A percentile compares a stretch with the other conserved stretches of the same genome.
These are phyloP conservation scores for Glycine soja DNA, from an alignment of 306 rosid species.

Conservation along the genomic window DNA sequence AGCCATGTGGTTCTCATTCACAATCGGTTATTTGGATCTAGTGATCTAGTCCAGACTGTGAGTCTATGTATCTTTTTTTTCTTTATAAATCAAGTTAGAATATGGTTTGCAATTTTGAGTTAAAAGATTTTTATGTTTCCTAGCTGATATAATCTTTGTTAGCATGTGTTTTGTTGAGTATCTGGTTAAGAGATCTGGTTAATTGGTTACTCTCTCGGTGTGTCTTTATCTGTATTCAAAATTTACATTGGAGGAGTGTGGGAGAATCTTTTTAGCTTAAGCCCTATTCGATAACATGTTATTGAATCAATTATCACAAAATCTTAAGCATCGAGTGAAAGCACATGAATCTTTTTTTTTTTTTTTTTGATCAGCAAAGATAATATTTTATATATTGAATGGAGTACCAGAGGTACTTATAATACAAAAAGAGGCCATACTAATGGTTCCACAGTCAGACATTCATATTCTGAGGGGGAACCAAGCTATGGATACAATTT, in stretches of 20 bases:
- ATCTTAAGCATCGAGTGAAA: not conserved
- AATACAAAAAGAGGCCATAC: too few relatives aligned
- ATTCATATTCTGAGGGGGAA: too few relatives aligned
- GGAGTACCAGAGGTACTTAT: too few relatives aligned
- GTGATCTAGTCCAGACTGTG: slow-evolving; percentile 66
- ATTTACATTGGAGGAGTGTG: not conserved
- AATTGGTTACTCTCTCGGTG: not conserved
- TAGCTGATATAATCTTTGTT: slow-evolving; percentile 5
- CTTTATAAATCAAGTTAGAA: not conserved
- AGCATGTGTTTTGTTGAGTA: not conserved
- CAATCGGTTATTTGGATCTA: slow-evolving; percentile 76
- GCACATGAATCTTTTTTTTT: not conserved
- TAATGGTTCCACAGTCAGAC: too few relatives aligned
- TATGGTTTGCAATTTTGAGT: slow-evolving; percentile 26
- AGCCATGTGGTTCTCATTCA: slow-evolving; percentile 65
- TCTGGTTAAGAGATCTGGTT: not conserved
- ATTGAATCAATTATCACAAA: not conserved
- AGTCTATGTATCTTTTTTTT: slow-evolving; percentile 48
- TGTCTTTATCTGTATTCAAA: not conserved
- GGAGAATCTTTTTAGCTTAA: too few relatives aligned
- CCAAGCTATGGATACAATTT: too few relatives aligned
- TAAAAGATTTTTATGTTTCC: not conserved
- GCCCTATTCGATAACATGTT: too few relatives aligned
- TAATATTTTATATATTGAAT: too few relatives aligned
- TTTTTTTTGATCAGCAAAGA: too few relatives aligned